A percentile compares a stretch with the other conserved stretches of the same genome.
These are phyloP conservation scores for Nakaseomyces kungkrabaensis DNA, from an alignment of 1,139 yeast genomes.

Conservation along the genomic window DNA sequence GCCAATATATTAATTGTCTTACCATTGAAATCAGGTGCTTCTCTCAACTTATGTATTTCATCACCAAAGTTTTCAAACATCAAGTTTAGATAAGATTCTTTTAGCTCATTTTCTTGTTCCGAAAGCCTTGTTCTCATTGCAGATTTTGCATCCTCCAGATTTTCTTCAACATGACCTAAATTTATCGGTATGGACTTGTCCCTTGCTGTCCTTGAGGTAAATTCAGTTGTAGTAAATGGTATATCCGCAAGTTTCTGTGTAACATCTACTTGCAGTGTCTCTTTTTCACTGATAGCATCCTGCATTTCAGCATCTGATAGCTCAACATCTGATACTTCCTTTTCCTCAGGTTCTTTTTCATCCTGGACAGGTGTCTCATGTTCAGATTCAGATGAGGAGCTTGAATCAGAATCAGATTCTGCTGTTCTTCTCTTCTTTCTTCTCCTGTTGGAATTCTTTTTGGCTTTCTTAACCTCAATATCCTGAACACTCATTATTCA, in stretches of 20 bases:
- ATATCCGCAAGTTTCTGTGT: constrained; percentile 18
- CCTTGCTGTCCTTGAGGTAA: constrained; percentile 18
- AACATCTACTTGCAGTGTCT: constrained; percentile 12
- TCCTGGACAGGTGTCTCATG: constrained; percentile 18
- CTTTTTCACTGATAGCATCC: constrained; percentile 5
- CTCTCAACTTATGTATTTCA: constrained; percentile 54
- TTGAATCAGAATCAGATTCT: constrained; percentile 40
- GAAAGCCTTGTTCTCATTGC: constrained; percentile 7
- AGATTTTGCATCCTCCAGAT: constrained; percentile 13
- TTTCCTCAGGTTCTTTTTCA: constrained; percentile 7
- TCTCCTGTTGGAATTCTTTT: constrained; percentile 32
- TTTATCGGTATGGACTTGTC: constrained; percentile 11
- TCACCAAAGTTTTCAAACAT: constrained; percentile 53
- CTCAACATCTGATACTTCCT: constrained; percentile 22
- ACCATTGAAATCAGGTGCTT: constrained; percentile 53
- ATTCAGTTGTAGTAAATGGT: constrained; percentile 23
- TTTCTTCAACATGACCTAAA: constrained; percentile 14
- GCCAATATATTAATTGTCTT: constrained; percentile 55
- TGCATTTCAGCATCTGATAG: constrained; percentile 36
- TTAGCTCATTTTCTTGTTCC: constrained; percentile 29
- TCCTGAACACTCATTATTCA: constrained; percentile 16
- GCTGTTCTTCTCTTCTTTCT: constrained; percentile 78
- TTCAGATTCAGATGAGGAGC: constrained; percentile 26
- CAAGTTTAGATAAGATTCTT: constrained; percentile 43
- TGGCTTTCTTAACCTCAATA: constrained; percentile 10